Percentiles rank a stretch among this genome's conserved stretches.
Evolutionary conservation across 2,329 filamentous ascomycete genomes (phyloP).

Genomic region (Ustilaginoidea virens): DNA sequence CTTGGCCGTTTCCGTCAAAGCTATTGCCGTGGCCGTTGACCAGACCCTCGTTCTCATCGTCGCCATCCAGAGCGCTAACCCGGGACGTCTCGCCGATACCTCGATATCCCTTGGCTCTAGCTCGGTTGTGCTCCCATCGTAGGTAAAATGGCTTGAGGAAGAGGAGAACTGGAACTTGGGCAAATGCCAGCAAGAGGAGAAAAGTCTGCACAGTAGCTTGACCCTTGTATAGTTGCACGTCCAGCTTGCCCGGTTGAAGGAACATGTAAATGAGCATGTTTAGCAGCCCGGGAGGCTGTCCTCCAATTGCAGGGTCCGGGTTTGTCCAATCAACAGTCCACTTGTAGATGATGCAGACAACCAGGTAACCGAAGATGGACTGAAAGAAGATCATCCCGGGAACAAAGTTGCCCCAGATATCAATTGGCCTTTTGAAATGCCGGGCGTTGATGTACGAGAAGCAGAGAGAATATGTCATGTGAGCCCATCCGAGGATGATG

Average conservation of each 20-base stretch:
- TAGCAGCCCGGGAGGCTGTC: conserved; percentile 68
- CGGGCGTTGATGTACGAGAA: conserved; percentile 85
- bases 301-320: conserved; percentile 22
- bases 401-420: conserved; percentile 94
- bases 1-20: conserved; percentile 55
- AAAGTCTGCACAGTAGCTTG: conserved; percentile 64
- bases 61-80: conserved; percentile 80
- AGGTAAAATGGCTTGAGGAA: conserved; percentile 95
- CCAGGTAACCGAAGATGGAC: conserved; percentile 92
- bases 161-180: conserved; percentile 78
- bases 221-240: conserved; percentile 61
- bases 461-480: conserved; percentile 97
- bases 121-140: conserved; percentile 81
- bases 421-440: conserved; percentile 88
- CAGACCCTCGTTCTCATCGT: conserved; percentile 50
- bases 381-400: conserved; percentile 99
- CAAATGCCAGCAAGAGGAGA: conserved; percentile 66
- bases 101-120: conserved; percentile 77
- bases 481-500: conserved; percentile 90
- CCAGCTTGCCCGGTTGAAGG: conserved; percentile 62
- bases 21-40: conserved; percentile 43
- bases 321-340: conserved; percentile 78
- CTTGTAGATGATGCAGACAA: conserved; percentile 90
- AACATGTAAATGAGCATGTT: conserved; percentile 99
- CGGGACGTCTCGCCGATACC: conserved; percentile 80